Evolutionary conservation across 768 basidiomycete genomes (phyloP), one percentile per base, ranked within the genome.

Genomic region (Tricholomella constricta): DNA sequence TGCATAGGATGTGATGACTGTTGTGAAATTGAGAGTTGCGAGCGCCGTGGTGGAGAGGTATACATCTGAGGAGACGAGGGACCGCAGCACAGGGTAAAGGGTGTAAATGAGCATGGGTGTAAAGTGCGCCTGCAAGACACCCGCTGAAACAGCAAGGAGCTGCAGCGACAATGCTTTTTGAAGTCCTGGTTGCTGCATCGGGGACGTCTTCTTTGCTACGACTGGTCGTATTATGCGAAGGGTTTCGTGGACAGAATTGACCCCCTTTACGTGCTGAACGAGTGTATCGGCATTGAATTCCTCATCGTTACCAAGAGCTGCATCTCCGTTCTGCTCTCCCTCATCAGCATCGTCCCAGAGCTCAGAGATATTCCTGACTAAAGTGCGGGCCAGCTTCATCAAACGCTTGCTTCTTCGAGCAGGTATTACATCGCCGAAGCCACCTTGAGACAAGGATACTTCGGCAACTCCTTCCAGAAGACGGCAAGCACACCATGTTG

Each of bases 51-150:
- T 76, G 6, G 88, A 85, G 6, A 96, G 73, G 62, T 86, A 78
- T 2, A 82, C 74, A 2, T 74, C 65, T 0, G 87, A 76, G 1
- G 95, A 94, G 27, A 94, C 84, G 40, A 96, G 73, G 15, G 91
- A 91, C 48, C 90, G 88, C 22, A 99, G 81, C 36, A 97, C 70
- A 2, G 91, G 91, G 72, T 98, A 98, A 3, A 98, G 72, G 0
- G 84, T 73, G 34, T 90, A 80, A 20, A 98, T 80, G 36, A 98
- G 82, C 15, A 91, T 72, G 0, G 86, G 77, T 0, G 80, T 78
- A 65, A 92, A 97, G 10, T 81, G 80, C 10, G 84, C 74, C 49
- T 86, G 84, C 27, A 94, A 76, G 48, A 94, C 81, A n/a, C 81
- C 80, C 0, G 92, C 78, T 10, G 81, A 70, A 27, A 91, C 72